Base-by-base conservation (phyloP, 495 filamentous ascomycete species). In the Talaromyces proteolyticus region DNA sequence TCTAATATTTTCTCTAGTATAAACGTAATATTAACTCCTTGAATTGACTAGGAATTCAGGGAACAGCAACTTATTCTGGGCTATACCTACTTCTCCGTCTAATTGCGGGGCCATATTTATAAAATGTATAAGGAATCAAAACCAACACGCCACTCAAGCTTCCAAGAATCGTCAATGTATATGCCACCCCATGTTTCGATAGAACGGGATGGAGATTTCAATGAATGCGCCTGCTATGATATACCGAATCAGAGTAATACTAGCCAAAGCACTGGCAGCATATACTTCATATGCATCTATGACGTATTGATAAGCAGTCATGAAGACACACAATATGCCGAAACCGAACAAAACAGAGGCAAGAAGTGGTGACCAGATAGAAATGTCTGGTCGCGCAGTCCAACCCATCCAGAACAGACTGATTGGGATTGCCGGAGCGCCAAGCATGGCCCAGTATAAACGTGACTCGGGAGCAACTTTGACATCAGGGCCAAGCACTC, bases 351-450 rank as follows among this genome's bases (percentile, higher is more conserved):
- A 51, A 1, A 68, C 65, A 6, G 65, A 68, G 6, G 76, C 74
- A 1, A 65, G 46, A 14, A 81, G 67, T 3, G 73, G 73, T 23
- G 73, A 77, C 76, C 78, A 82, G 49, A 74, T 68, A 0, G 75
- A 78, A 24, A 86, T 76, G 8, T 52, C 58, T 0, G 64, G 50
- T 52, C 77, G 70, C 39, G 68, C 69, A 3, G 71, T 76, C 79
- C 79, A 80, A 1, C 72, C 81, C 66, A 85, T 76, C 79, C 80
- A 84, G 58, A 84, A 84, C n/a, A 84, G 57, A 22, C 61, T 62
- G 29, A 80, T 67, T 0, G 81, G 79, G n/a, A 86, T 68, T 1
- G 74, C 61, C 0, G 76, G 68, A 0, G 72, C 78, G 0, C 76
- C 79, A 7, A 81, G 53, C 65, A 86, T 81, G 10, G 75, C 75